Evolutionary conservation across 2,329 filamentous ascomycete species (phyloP).

Genomic region (Fusarium agapanthi): DNA sequence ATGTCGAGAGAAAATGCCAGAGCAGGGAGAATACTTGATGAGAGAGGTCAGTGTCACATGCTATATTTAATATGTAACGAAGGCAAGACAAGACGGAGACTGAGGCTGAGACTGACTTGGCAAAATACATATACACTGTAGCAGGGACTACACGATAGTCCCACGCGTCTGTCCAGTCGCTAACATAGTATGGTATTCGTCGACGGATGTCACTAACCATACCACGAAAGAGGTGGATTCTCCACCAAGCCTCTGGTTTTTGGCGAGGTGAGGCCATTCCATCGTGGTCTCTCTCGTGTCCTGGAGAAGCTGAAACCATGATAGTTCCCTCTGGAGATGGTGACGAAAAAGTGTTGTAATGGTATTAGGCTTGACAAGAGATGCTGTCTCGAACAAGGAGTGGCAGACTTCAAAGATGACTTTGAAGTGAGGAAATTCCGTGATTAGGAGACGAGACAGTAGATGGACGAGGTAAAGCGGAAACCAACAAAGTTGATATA

Average conservation of each 20-base stretch:
- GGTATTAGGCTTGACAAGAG: not conserved
- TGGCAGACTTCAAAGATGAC: not conserved
- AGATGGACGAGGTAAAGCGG: not conserved
- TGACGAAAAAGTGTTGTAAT: not conserved
- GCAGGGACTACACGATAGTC: constrained; percentile 89
- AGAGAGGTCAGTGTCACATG: constrained; percentile 12
- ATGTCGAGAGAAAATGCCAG: constrained; percentile 92
- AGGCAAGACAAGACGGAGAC: not conserved
- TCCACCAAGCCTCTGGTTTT: constrained; percentile 69
- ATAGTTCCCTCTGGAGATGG: not conserved
- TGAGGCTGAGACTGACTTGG: no score
- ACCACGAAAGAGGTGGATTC: constrained; percentile 76
- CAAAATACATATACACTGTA: constrained; percentile 94
- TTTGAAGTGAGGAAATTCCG: not conserved
- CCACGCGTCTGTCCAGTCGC: constrained; percentile 88
- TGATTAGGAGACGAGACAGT: not conserved
- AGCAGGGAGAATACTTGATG: constrained; percentile 79
- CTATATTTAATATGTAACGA: no score
- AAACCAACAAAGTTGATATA: not conserved
- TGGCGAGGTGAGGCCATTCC: not conserved
- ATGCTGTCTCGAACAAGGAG: not conserved
- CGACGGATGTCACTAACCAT: constrained; percentile 82
- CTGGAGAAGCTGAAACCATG: constrained; percentile 23
- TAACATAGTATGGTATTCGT: constrained; percentile 78
- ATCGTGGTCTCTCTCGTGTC: constrained; percentile 2